These are phyloP conservation scores for Cardamine chenopodiifolia DNA, from an alignment of 345 rosid genomes.

Conservation along the genomic window DNA sequence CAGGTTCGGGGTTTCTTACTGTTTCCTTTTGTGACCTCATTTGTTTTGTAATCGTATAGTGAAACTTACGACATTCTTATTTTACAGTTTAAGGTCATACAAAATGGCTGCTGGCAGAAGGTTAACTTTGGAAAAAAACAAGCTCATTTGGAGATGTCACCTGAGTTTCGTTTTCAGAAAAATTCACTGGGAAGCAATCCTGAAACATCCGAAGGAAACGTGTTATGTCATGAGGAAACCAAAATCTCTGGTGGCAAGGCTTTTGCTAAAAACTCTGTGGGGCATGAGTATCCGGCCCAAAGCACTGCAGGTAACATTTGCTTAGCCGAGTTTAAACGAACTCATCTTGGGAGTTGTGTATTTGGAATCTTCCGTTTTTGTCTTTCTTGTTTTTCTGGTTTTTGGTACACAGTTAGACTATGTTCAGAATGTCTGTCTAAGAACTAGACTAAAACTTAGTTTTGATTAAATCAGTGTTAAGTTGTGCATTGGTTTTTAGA, in stretches of 20 bases:
- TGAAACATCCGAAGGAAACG: constrained; percentile 11
- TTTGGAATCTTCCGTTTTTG: neutral
- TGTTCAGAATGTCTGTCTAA: constrained; percentile 1
- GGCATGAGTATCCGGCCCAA: constrained; percentile 35
- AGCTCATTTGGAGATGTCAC: constrained; percentile 42
- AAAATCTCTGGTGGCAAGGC: constrained; percentile 32
- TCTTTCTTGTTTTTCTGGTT: neutral
- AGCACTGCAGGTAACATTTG: constrained; percentile 52
- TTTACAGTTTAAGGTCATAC: constrained; percentile 53
- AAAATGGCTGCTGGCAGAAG: constrained; percentile 50
- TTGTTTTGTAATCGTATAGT: neutral
- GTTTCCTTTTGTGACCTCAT: constrained; percentile 7
- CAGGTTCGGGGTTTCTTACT: constrained; percentile 52
- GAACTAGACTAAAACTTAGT: neutral
- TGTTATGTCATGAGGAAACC: constrained; percentile 30
- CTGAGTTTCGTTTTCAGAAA: constrained; percentile 45
- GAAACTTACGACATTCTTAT: constrained; percentile 1
- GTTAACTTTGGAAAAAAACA: constrained; percentile 46
- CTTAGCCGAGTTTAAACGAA: constrained; percentile 15
- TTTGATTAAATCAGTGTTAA: neutral
- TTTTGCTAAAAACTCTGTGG: constrained; percentile 37
- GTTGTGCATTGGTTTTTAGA: constrained; percentile 27
- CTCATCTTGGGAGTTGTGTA: neutral
- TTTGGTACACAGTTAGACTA: neutral
- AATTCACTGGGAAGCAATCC: constrained; percentile 29